A percentile compares a stretch with the other conserved stretches of the same genome.
These are phyloP conservation scores for Rhizopogon vinicolor DNA, from an alignment of 768 basidiomycete species.

Conservation along the genomic window DNA sequence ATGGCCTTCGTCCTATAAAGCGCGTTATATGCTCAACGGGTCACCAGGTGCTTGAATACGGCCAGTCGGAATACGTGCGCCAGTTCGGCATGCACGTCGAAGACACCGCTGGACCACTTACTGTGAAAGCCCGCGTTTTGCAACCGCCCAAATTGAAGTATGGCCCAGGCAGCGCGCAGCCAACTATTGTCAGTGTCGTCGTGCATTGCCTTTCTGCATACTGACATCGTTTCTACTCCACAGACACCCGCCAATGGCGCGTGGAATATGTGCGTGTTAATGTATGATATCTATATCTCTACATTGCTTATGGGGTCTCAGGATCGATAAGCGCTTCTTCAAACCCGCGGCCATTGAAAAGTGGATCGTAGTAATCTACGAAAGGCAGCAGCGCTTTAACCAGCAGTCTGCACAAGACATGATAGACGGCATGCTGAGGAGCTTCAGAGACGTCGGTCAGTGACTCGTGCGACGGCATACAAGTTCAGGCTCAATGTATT, in stretches of 20 bases:
- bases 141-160: slow-evolving; percentile 64
- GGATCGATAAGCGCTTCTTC: slow-evolving; percentile 72
- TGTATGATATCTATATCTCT: background rate
- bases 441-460: slow-evolving; percentile 58
- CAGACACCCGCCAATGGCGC: slow-evolving; percentile 61
- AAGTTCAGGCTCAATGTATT: background rate
- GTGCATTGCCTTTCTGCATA: background rate
- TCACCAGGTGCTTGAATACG: slow-evolving; percentile 55
- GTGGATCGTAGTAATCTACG: slow-evolving; percentile 68
- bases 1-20: slow-evolving; percentile 1
- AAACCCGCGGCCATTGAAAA: slow-evolving; percentile 44
- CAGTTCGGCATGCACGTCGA: slow-evolving; percentile 69
- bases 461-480: slow-evolving; percentile 3
- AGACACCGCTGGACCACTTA: slow-evolving; percentile 45
- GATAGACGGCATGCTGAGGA: slow-evolving; percentile 44
- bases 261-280: slow-evolving; percentile 66
- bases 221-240: slow-evolving; percentile 3
- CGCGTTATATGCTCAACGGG: background rate
- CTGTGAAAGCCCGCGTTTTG: slow-evolving; percentile 58
- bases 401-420: slow-evolving; percentile 46
- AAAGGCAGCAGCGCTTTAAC: slow-evolving; percentile 54
- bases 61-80: slow-evolving; percentile 69
- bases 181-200: slow-evolving; percentile 45
- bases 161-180: slow-evolving; percentile 50
- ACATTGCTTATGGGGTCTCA: slow-evolving; percentile 18